A percentile compares a stretch with the other conserved stretches of the same genome.
These are phyloP conservation scores for Cetradonia linearis DNA, from an alignment of 495 filamentous ascomycete species.

Conservation along the genomic window DNA sequence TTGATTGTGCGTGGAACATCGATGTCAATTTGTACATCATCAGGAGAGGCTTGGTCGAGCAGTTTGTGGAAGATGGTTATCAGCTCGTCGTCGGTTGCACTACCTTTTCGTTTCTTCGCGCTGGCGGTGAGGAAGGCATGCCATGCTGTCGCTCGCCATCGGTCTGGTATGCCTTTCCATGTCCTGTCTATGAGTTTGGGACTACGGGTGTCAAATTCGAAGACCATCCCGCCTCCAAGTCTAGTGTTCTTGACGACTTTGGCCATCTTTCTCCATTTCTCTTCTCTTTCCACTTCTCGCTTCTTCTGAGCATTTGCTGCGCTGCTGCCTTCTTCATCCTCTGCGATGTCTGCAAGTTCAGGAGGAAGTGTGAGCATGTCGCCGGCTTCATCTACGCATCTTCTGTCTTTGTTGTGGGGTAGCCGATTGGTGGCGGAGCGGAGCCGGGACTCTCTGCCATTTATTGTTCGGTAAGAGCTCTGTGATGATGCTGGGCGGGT, in stretches of 20 bases:
- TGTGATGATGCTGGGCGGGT: conserved; percentile 39
- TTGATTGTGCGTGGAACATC: conserved; percentile 94
- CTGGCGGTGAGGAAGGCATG: conserved; percentile 82
- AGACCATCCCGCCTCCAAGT: conserved; percentile 72
- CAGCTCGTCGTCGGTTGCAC: conserved; percentile 59
- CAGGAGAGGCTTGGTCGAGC: conserved; percentile 61
- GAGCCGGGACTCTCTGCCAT: conserved; percentile 37
- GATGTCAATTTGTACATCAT: conserved; percentile 95
- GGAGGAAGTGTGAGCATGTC: conserved; percentile 80
- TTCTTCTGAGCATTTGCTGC: conserved; percentile 51
- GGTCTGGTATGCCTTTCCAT: conserved; percentile 97
- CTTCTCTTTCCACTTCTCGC: conserved; percentile 74
- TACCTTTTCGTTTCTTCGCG: conserved; percentile 52
- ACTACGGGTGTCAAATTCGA: conserved; percentile 77
- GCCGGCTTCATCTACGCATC: conserved; percentile 70
- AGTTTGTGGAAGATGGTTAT: conserved; percentile 58
- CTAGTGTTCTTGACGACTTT: conserved; percentile 45
- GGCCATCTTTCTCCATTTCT: conserved; percentile 98
- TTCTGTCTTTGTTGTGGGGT: conserved; percentile 64
- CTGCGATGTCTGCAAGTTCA: conserved; percentile 49
- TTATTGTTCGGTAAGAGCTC: conserved; percentile 34
- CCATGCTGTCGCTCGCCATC: conserved; percentile 91
- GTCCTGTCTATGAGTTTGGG: conserved; percentile 81
- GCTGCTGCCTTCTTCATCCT: conserved; percentile 50
- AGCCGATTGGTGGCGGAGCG: conserved; percentile 63